These are phyloP conservation scores for Gnomoniopsis smithogilvyi DNA, from an alignment of 2,329 filamentous ascomycete genomes.

Conservation along the genomic window DNA sequence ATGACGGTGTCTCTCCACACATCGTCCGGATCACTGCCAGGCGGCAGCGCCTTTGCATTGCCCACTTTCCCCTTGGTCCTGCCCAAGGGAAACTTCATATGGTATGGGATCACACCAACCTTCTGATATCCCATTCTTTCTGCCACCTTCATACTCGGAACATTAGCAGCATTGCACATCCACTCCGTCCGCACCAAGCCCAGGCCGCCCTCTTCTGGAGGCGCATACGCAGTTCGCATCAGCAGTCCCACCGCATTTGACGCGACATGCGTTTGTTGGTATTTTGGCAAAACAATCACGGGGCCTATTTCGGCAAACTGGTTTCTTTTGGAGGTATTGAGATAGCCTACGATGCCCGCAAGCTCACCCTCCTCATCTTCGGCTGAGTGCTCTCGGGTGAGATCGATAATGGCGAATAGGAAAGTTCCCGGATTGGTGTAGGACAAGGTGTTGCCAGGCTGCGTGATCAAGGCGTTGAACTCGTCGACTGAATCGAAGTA, in stretches of 20 bases:
- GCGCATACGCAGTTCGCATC: conserved; percentile 26
- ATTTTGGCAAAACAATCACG: conserved; percentile 31
- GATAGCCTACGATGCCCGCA: conserved; percentile 27
- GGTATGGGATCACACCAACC: conserved; percentile 31
- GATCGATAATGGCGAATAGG: conserved; percentile 28
- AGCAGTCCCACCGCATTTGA: conserved; percentile 32
- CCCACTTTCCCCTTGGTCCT: conserved; percentile 22
- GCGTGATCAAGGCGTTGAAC: conserved; percentile 16
- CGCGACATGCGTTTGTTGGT: conserved; percentile 33
- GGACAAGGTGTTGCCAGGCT: conserved; percentile 5
- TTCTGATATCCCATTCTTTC: conserved; percentile 31
- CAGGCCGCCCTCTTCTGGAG: conserved; percentile 19
- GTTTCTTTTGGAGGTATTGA: conserved; percentile 20
- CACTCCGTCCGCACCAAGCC: conserved; percentile 31
- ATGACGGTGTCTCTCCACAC: conserved; percentile 25
- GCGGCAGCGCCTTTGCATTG: conserved; percentile 22
- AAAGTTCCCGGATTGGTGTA: conserved; percentile 12
- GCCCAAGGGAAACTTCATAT: conserved; percentile 24
- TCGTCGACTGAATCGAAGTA: conserved; percentile 19
- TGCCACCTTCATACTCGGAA: conserved; percentile 25
- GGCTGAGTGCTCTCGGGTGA: conserved; percentile 21
- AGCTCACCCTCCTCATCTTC: conserved; percentile 27
- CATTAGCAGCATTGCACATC: conserved; percentile 27
- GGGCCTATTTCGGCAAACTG: conserved; percentile 30
- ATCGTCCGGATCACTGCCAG: conserved; percentile 22